Base-by-base conservation (phyloP, 139 green algal species). In the Chloropicon primus region DNA sequence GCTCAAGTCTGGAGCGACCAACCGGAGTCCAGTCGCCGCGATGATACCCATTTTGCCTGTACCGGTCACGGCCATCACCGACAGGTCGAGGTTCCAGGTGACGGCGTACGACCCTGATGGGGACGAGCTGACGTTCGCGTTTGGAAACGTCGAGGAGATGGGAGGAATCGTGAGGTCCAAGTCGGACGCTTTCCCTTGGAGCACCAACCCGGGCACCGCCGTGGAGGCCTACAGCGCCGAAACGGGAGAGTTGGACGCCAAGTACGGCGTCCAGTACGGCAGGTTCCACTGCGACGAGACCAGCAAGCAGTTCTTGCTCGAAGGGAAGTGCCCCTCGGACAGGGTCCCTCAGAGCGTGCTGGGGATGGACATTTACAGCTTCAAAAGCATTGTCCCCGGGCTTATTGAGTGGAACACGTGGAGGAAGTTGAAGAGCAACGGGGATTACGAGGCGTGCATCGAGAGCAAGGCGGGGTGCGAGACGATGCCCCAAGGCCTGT, bases 71-170 rank as follows among this genome's bases (percentile, higher is more conserved):
- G 74, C 27, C 27, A 71, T 41, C 74, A 26, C 25, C 25, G 74
- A 29, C 22, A 25, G n/a, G n/a, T 10, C 24, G 26, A 54, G 26
- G 24, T 82, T 82, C 74, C 79, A 82, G 75, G 73, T 82, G 2
- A 71, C 74, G 3, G 79, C 79, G 10, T 82, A 79, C 53, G 79
- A 82, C 27, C 74, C 54, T 17, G 75, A 80, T n/a, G 27, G 27
- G 22, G 25, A 80, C 72, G 77, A 80, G 54, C 77, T 81, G 10
- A 28, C 24, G 1, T 81, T 81, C n/a, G 22, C 24, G 22, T 81
- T 81, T 27, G 77, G 77, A 21, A 81, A 29, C 72, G n/a, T 28
- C 27, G 5, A 25, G 17, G 77, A 81, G 72, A 81, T 79, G 72
- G 77, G 77, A 25, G 77, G 77, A 27, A 72, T 77, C 71, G 72